Percentiles rank a stretch among this genome's conserved stretches.
These are phyloP conservation scores for Nitzschia sp. DNA, from an alignment of 108 stramenopile species.

Conservation along the genomic window DNA sequence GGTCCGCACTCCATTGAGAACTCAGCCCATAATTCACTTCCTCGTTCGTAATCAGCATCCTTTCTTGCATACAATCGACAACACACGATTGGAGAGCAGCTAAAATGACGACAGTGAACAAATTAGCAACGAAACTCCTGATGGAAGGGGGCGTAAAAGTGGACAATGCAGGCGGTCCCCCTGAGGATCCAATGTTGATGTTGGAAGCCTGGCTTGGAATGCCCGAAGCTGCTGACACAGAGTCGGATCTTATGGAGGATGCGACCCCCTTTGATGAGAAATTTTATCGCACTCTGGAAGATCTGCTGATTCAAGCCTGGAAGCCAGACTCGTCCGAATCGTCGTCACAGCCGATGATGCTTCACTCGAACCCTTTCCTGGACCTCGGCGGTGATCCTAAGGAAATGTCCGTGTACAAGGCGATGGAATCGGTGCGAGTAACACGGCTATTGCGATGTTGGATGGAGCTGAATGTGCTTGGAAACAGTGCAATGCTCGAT, in stretches of 20 bases:
- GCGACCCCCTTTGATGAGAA: conserved; percentile 19
- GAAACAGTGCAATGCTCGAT: conserved; percentile 4
- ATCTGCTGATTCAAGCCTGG: conserved; percentile 29
- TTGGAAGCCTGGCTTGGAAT: conserved; percentile 42
- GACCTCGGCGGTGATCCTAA: conserved; percentile 16
- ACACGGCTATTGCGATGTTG: conserved; percentile 33
- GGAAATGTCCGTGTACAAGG: conserved; percentile 17
- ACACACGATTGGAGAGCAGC: no score
- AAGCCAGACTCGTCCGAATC: conserved; percentile 9
- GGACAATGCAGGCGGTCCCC: background rate
- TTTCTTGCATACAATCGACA: no score
- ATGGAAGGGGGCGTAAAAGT: conserved; percentile 24
- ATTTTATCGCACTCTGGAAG: conserved; percentile 23
- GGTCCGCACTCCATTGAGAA: no score
- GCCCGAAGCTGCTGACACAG: conserved; percentile 15
- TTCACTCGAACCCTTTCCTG: conserved; percentile 15
- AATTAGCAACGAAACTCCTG: no score
- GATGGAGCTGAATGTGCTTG: conserved; percentile 44
- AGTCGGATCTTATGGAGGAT: conserved; percentile 36
- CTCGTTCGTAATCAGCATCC: no score
- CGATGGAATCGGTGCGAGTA: conserved; percentile 28
- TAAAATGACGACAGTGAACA: no score
- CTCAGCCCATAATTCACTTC: no score
- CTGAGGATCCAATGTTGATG: conserved; percentile 15
- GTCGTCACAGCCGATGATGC: background rate